Evolutionary conservation across 1,284 basidiomycete species (phyloP).

Genomic region (Ganoderma lingzhi): DNA sequence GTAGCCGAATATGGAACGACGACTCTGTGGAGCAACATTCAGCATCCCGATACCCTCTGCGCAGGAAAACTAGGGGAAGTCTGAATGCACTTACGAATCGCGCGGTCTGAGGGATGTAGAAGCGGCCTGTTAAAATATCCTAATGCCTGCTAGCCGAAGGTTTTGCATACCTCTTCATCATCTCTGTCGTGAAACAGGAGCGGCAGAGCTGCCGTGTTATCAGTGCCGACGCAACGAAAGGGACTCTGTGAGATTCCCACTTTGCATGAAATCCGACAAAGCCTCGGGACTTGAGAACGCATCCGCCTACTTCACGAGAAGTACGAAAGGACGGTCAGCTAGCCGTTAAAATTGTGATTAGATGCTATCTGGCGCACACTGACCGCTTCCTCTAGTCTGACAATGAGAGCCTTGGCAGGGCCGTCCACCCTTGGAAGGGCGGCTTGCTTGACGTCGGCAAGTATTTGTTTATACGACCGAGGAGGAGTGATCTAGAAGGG

Average conservation of each 20-base stretch:
- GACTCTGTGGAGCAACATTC: slow-evolving; percentile 46
- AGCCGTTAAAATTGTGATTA: neutral
- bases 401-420: slow-evolving; percentile 36
- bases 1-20: slow-evolving; percentile 82
- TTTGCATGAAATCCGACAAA: slow-evolving; percentile 69
- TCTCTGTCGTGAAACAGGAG: slow-evolving; percentile 32
- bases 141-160: neutral
- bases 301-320: slow-evolving; percentile 41
- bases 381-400: slow-evolving; percentile 55
- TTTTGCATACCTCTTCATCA: slow-evolving; percentile 38
- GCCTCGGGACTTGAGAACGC: slow-evolving; percentile 63
- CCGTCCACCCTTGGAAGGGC: slow-evolving; percentile 26
- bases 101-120: slow-evolving; percentile 17
- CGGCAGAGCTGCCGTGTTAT: slow-evolving; percentile 22
- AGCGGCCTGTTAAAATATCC: neutral
- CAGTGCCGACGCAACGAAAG: neutral
- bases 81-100: slow-evolving; percentile 34
- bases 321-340: neutral
- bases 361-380: slow-evolving; percentile 25
- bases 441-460: slow-evolving; percentile 41
- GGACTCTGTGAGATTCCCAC: slow-evolving; percentile 41
- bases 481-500: slow-evolving; percentile 48
- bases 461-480: slow-evolving; percentile 48
- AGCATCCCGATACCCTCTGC: neutral
- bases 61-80: neutral